Base-by-base conservation (phyloP, 345 rosid species). In the Eucalyptus curtisii region DNA sequence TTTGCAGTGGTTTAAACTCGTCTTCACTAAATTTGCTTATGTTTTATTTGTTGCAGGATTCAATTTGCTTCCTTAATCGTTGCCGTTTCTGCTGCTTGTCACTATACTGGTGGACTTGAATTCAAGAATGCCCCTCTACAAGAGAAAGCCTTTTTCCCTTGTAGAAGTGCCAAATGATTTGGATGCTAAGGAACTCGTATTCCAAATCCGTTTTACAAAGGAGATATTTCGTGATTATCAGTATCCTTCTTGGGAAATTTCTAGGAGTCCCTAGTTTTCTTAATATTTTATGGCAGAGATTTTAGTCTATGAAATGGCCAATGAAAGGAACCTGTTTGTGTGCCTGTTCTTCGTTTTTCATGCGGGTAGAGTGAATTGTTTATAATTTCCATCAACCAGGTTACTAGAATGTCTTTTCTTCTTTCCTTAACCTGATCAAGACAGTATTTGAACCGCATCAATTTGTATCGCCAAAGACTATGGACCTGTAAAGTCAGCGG, bases 401-500 rank as follows among this genome's bases (percentile, higher is more conserved):
- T 40, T 76, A 76, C 44, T 40, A 40, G 44, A 22, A 85, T 85
- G 33, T 88, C 85, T 87, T 45, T 91, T 91, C 89, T 87, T 86
- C 91, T 91, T 85, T 91, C 90, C 96, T 94, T 93, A 91, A 92
- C 91, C 47, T 89, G 86, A 64, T 88, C 42, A 89, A 97, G 99
- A 81, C 91, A 91, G 71, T 98, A 95, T 92, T 91, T 98, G 96
- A 95, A 93, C 92, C 89, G 96, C 90, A 79, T 95, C 87, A 96
- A 97, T 92, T 92, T 98, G 87, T 98, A 98, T 89, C 96, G 95
- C 55, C 93, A 93, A 90, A 95, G 98, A 90, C 91, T 93, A 86
- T 97, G 99, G 99, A 93, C 94, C 53, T 97, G 99, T 90, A 94
- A 94, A 93, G 90, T 94, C 90, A 98, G 97, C 49, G 99, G 98